Conservation (phyloP, 2,329 filamentous ascomycete genomes). For the Cladophialophora immunda region DNA sequence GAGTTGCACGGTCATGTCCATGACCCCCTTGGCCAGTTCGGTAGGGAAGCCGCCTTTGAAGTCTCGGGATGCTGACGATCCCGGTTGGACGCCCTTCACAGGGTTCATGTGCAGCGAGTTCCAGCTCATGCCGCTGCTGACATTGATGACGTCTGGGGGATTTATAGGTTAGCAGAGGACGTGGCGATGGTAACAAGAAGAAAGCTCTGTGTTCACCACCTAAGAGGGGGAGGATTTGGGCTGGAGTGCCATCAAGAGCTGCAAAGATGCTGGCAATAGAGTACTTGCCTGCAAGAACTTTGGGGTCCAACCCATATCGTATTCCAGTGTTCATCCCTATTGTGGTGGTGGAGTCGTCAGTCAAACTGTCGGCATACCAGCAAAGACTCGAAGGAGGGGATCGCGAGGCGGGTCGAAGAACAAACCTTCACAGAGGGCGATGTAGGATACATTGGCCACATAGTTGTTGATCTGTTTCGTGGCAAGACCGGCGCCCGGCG, state of each 20-base stretch:
- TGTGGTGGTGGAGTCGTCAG: no score
- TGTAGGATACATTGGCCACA: constrained; percentile 37
- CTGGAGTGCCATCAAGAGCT: no score
- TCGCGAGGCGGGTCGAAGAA: no score
- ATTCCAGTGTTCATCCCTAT: constrained; percentile 57
- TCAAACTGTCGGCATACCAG: no score
- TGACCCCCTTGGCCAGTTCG: background rate
- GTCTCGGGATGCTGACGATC: constrained; percentile 47
- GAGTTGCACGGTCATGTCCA: background rate
- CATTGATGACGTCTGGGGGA: constrained; percentile 53
- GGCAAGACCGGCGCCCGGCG: constrained; percentile 41
- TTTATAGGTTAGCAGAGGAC: no score
- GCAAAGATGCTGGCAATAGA: no score
- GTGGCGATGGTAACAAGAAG: no score
- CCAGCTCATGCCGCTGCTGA: constrained; percentile 41
- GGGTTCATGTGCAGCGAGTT: constrained; percentile 43
- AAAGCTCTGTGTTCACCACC: no score
- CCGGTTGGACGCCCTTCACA: constrained; percentile 51
- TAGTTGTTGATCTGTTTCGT: constrained; percentile 46
- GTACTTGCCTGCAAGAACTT: constrained; percentile 38
- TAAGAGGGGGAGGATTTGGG: no score
- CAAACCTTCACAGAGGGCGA: constrained; percentile 41
- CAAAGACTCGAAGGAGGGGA: no score
- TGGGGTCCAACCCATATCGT: constrained; percentile 41
- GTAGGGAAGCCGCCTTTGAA: constrained; percentile 40